Evolutionary conservation across 2,329 filamentous ascomycete species (phyloP).

Genomic region (Zasmidium angulare): DNA sequence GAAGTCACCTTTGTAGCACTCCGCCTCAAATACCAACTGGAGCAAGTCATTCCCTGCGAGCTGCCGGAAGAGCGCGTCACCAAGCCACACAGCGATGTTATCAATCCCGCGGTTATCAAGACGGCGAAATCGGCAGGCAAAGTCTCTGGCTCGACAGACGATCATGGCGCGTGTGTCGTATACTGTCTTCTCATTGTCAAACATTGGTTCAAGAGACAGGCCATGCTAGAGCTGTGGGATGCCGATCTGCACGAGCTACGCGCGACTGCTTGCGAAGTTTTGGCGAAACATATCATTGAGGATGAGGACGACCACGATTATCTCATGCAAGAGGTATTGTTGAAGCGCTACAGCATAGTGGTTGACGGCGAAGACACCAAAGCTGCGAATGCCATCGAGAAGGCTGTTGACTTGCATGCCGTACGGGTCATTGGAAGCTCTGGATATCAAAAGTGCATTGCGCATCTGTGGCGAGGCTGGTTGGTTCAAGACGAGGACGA

Average conservation of each 20-base stretch:
- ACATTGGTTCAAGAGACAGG: conserved; percentile 78
- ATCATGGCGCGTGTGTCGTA: conserved; percentile 77
- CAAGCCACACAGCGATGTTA: conserved; percentile 77
- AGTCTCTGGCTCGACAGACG: conserved; percentile 35
- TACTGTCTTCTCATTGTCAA: conserved; percentile 75
- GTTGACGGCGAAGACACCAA: conserved; percentile 68
- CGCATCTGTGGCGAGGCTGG: conserved; percentile 93
- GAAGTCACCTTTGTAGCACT: conserved; percentile 89
- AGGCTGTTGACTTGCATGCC: conserved; percentile 89
- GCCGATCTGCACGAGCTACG: conserved; percentile 77
- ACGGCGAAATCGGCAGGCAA: conserved; percentile 78
- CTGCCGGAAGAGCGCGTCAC: conserved; percentile 75
- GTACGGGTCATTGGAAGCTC: conserved; percentile 84
- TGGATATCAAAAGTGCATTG: conserved; percentile 94
- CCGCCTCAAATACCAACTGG: conserved; percentile 85
- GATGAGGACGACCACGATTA: conserved; percentile 74
- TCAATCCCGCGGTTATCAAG: conserved; percentile 74
- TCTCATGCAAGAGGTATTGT: conserved; percentile 75
- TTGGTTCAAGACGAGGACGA: conserved; percentile 93
- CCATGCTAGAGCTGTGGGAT: conserved; percentile 84
- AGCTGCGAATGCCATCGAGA: conserved; percentile 86
- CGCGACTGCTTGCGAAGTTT: conserved; percentile 81
- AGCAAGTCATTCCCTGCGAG: conserved; percentile 87
- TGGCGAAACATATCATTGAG: conserved; percentile 88
- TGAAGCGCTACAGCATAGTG: conserved; percentile 85